These are phyloP conservation scores for Macrophomina pseudophaseolina DNA, from an alignment of 2,329 filamentous ascomycete species.

Conservation along the genomic window DNA sequence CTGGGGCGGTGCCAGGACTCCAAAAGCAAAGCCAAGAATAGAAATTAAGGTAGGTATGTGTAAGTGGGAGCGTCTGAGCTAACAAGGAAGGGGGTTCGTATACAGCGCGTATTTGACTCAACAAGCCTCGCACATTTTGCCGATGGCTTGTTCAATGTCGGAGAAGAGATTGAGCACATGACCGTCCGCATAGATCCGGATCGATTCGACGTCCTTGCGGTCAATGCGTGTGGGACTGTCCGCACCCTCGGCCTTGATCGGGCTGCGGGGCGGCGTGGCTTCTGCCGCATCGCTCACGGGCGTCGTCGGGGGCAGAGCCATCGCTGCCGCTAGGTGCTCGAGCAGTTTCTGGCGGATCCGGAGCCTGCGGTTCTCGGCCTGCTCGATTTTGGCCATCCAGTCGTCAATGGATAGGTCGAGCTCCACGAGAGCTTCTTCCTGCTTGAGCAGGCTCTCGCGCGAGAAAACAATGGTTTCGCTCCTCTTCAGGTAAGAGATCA, in stretches of 20 bases:
- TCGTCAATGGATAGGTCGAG: slow-evolving; percentile 80
- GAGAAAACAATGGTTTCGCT: slow-evolving; percentile 74
- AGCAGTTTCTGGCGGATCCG: slow-evolving; percentile 79
- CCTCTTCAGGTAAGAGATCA: slow-evolving; percentile 77
- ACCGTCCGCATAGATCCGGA: slow-evolving; percentile 51
- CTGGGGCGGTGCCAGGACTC: not conserved
- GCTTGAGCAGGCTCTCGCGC: slow-evolving; percentile 75
- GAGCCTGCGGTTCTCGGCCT: slow-evolving; percentile 76
- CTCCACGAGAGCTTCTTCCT: slow-evolving; percentile 78
- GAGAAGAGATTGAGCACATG: slow-evolving; percentile 49
- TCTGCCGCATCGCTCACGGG: slow-evolving; percentile 38
- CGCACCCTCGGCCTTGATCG: slow-evolving; percentile 42
- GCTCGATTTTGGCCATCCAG: slow-evolving; percentile 80
- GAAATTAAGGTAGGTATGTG: slow-evolving; percentile 19
- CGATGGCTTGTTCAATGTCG: slow-evolving; percentile 49
- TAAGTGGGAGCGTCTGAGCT: slow-evolving; percentile 1
- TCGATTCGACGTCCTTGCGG: slow-evolving; percentile 48
- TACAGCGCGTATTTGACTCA: not conserved
- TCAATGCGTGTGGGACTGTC: slow-evolving; percentile 42
- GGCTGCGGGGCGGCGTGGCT: slow-evolving; percentile 46
- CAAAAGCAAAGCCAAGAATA: slow-evolving; percentile 17
- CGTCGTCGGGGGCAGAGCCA: slow-evolving; percentile 28
- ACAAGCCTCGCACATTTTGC: slow-evolving; percentile 46
- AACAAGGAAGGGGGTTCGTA: not conserved
- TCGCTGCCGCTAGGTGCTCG: slow-evolving; percentile 77